Percentiles rank a stretch among this genome's conserved stretches.
phyloP scores from a whole-genome alignment of 768 basidiomycete genomes.

The Harrya chromipes region DNA sequence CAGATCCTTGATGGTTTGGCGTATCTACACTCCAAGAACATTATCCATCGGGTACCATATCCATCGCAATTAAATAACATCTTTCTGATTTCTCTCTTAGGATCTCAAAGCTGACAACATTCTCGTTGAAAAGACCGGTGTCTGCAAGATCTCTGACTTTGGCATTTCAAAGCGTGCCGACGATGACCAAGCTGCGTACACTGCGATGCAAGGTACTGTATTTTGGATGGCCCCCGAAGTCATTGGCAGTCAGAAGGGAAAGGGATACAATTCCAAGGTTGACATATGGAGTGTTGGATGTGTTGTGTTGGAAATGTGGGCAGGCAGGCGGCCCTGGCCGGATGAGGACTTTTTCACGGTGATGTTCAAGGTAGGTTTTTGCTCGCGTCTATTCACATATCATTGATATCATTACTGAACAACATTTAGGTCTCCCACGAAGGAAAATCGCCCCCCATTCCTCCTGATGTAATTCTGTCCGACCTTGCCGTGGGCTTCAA shows the following conservation, averaged over 20 bases:
- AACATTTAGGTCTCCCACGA: slow-evolving; percentile 71
- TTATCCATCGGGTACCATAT: slow-evolving; percentile 79
- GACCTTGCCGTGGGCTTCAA: slow-evolving; percentile 83
- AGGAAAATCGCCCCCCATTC: slow-evolving; percentile 85
- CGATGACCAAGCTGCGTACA: slow-evolving; percentile 78
- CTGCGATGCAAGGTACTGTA: slow-evolving; percentile 95
- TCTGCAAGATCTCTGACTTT: slow-evolving; percentile 98
- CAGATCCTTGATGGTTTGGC: slow-evolving; percentile 92
- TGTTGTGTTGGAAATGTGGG: slow-evolving; percentile 99
- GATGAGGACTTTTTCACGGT: slow-evolving; percentile 88
- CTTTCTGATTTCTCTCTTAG: slow-evolving; percentile 37
- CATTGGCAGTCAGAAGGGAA: slow-evolving; percentile 72
- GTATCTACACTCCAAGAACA: slow-evolving; percentile 88
- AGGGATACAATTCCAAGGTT: slow-evolving; percentile 94
- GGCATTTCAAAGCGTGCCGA: slow-evolving; percentile 97
- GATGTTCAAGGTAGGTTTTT: slow-evolving; percentile 77
- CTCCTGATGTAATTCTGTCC: slow-evolving; percentile 74
- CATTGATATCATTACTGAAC: neutral
- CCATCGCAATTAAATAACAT: neutral
- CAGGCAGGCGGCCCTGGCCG: slow-evolving; percentile 92
- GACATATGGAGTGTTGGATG: slow-evolving; percentile 99
- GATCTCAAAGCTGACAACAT: slow-evolving; percentile 99
- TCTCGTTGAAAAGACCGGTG: slow-evolving; percentile 85
- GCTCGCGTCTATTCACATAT: neutral
- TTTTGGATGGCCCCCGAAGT: slow-evolving; percentile 99